phyloP scores from a whole-genome alignment of 768 basidiomycete genomes.

The Mycena venus region DNA sequence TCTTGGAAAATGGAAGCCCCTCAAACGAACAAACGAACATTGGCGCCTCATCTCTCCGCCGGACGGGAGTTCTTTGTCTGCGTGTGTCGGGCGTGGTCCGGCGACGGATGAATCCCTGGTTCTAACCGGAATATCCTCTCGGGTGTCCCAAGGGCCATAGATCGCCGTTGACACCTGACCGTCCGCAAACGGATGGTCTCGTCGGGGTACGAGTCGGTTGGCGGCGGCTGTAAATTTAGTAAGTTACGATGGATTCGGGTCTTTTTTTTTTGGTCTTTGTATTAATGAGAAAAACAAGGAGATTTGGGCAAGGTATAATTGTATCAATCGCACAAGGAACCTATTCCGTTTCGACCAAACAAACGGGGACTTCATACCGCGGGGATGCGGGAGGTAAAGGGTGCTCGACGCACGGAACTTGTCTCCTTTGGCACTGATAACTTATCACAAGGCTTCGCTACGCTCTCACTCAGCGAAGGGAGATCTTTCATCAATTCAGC shows the following conservation, averaged over 20 bases:
- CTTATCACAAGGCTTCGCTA: slow-evolving; percentile 14
- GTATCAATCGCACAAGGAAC: slow-evolving; percentile 16
- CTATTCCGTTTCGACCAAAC: too few species aligned
- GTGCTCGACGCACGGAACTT: slow-evolving; percentile 22
- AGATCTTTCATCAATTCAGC: slow-evolving; percentile 2
- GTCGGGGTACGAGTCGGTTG: not conserved
- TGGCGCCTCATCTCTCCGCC: slow-evolving; percentile 1
- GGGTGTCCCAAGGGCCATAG: not conserved
- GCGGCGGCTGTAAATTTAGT: slow-evolving; percentile 5
- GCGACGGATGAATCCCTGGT: not conserved
- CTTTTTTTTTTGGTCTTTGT: not conserved
- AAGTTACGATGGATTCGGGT: slow-evolving; percentile 1
- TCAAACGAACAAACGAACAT: not conserved
- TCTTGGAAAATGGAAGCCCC: not conserved
- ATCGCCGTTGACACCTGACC: slow-evolving; percentile 23
- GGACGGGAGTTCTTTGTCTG: not conserved
- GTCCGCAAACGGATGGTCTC: not conserved
- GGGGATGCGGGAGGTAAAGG: not conserved
- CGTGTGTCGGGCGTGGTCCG: slow-evolving; percentile 16
- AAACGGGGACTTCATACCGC: slow-evolving; percentile 18
- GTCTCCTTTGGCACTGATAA: slow-evolving; percentile 18
- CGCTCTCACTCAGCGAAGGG: slow-evolving; percentile 4
- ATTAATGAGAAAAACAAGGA: slow-evolving; percentile 19
- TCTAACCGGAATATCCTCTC: slow-evolving; percentile 11
- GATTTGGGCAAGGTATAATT: not conserved